Conservation (phyloP, 345 rosid species). For the Linum trigynum region DNA sequence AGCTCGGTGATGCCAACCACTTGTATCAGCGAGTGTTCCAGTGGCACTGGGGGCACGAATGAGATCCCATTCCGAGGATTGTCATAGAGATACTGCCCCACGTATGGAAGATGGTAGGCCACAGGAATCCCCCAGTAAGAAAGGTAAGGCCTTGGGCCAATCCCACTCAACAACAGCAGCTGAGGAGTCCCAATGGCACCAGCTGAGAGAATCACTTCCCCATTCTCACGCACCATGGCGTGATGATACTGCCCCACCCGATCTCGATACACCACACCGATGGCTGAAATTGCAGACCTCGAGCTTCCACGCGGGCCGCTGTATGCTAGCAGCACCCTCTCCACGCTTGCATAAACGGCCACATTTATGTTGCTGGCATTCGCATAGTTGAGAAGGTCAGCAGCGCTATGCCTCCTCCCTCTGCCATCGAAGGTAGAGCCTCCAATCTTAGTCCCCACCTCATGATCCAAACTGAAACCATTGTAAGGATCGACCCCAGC, state of each 20-base stretch:
- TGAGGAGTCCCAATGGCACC: conserved; percentile 97
- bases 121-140: conserved; percentile 48
- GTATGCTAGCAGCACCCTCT: conserved; percentile 59
- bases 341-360: conserved; percentile 66
- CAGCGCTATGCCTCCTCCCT: conserved; percentile 85
- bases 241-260: conserved; percentile 71
- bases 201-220: conserved; percentile 71
- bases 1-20: conserved; percentile 83
- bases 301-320: conserved; percentile 25
- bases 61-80: conserved; percentile 88
- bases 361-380: conserved; percentile 61
- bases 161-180: conserved; percentile 73
- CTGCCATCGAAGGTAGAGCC: conserved; percentile 82
- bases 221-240: conserved; percentile 39
- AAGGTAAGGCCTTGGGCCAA: conserved; percentile 73
- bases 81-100: conserved; percentile 82
- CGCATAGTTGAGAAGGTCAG: conserved; percentile 73
- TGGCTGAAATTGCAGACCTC: not conserved
- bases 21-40: conserved; percentile 68
- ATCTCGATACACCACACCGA: conserved; percentile 43
- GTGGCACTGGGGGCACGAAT: conserved; percentile 50
- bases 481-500: conserved; percentile 76
- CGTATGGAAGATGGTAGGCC: conserved; percentile 48
- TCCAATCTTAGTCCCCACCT: conserved; percentile 83
- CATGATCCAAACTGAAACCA: conserved; percentile 84